These are phyloP conservation scores for Trichoderma sp. DNA, from an alignment of 2,329 filamentous ascomycete genomes.

Conservation along the genomic window DNA sequence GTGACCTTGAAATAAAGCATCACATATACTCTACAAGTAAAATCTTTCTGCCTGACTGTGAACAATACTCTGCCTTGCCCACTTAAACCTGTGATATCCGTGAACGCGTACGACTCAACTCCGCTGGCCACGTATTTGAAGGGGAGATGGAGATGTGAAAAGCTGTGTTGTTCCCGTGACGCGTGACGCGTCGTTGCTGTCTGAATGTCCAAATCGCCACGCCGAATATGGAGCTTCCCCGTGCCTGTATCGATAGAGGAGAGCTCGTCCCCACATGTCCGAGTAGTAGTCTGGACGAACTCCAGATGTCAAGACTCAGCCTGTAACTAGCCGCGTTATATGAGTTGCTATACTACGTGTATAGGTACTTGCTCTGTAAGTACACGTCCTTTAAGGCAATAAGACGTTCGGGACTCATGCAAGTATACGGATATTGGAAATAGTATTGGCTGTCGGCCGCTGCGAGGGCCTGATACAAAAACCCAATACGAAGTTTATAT, in stretches of 20 bases:
- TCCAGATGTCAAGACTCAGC: background rate
- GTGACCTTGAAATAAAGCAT: slow-evolving; percentile 18
- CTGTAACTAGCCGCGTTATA: background rate
- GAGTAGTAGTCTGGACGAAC: background rate
- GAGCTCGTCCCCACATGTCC: background rate
- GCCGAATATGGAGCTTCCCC: background rate
- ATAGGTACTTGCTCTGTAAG: background rate
- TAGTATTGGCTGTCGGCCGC: background rate
- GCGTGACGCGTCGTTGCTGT: slow-evolving; percentile 12
- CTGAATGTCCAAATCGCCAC: background rate
- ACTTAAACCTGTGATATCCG: background rate
- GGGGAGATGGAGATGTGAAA: background rate
- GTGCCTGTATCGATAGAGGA: background rate
- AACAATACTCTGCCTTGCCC: background rate
- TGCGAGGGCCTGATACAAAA: background rate
- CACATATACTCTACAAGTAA: slow-evolving; percentile 3
- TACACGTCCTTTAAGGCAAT: background rate
- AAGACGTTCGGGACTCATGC: background rate
- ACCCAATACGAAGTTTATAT: background rate
- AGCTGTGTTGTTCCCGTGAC: slow-evolving; percentile 10
- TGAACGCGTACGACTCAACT: background rate
- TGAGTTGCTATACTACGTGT: background rate
- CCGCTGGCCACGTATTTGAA: too few species aligned
- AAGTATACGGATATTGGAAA: background rate
- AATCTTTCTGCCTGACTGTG: background rate